Conservation (phyloP, 768 basidiomycete genomes). For the Podaxis sp. region DNA sequence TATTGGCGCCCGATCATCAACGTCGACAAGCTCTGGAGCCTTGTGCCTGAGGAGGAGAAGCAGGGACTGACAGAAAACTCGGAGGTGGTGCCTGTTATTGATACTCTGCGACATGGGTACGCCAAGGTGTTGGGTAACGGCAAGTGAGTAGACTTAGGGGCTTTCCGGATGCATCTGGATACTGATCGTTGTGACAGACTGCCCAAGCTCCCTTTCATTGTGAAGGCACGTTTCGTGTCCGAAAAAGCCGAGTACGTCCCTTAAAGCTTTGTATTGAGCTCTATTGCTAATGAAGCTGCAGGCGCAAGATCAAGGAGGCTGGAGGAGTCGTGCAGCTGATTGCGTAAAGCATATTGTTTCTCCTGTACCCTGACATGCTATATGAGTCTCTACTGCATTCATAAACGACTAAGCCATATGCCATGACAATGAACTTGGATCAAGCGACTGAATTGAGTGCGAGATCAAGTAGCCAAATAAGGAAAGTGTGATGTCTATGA, state of each 20-base stretch:
- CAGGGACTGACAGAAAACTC: constrained; percentile 69
- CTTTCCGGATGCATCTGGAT: background rate
- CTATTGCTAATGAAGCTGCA: constrained; percentile 21
- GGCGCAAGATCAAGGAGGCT: constrained; percentile 85
- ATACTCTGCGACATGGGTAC: constrained; percentile 81
- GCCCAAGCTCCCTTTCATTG: constrained; percentile 91
- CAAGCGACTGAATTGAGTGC: background rate
- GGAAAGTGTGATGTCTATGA: constrained; percentile 9
- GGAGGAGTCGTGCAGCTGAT: constrained; percentile 92
- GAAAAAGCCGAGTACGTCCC: constrained; percentile 70
- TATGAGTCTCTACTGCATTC: constrained; percentile 22
- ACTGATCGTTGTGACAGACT: constrained; percentile 44
- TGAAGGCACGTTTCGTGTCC: constrained; percentile 97
- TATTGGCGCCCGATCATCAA: constrained; percentile 97
- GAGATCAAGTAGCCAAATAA: constrained; percentile 10
- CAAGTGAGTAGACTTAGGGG: constrained; percentile 47
- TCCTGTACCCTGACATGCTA: constrained; percentile 23
- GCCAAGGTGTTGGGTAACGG: constrained; percentile 97
- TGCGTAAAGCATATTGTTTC: constrained; percentile 56
- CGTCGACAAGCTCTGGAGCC: constrained; percentile 95
- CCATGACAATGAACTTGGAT: background rate
- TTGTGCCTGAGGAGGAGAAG: constrained; percentile 86
- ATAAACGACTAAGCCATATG: background rate
- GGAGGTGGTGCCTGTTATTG: constrained; percentile 92
- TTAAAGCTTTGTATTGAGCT: background rate